Base-by-base conservation (phyloP, 306 rosid genomes). In the Begonia loranthoides region DNA sequence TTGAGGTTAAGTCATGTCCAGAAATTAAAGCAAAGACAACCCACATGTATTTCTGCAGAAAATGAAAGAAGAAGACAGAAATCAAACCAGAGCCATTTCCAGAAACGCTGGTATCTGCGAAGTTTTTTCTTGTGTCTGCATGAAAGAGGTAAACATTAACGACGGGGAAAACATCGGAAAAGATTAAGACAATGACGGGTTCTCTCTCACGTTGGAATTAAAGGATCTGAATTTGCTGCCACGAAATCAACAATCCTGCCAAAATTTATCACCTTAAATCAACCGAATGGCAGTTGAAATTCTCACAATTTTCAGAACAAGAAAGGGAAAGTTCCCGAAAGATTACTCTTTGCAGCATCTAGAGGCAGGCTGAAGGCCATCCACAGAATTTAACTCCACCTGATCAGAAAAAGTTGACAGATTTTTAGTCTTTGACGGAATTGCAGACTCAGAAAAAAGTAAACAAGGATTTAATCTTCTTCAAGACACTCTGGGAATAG, bases 341-440 rank as follows among this genome's bases (percentile, higher is more conserved):
- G 87, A 47, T 28, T 79, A 92, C 99, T 92, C 93, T 80, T 86
- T 86, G 88, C 94, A 83, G 93, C 87, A 80, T 69, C 57, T 66
- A 43, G 94, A 80, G 59, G 96, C 83, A 66, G 88, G 88, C 65
- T 72, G 96, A 67, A 92, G 77, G 45, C 75, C 79, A 60, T 83
- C 78, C 4, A 70, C 66, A 43, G 86, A 78, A 69, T 80, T 86
- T 21, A 92, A 60, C 53, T 92, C 96, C 62, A 76, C 94, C 99
- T 92, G 87, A 50, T 28, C 55, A 48, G n/a, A 58, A 13, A 19
- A 13, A 45, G 1, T 24, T 10, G 19, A 13, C 4, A 57, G 28
- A 13, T 24, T 57, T 19, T 24, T 17, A 46, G n/a, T 45, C 39
- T 12, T 17, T 3, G 17, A 55, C 17, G 9, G 48, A 39, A 54